Percentiles rank a stretch among this genome's conserved stretches.
phyloP scores from a whole-genome alignment of 2,329 filamentous ascomycete species.

The Fusarium hainanense region DNA sequence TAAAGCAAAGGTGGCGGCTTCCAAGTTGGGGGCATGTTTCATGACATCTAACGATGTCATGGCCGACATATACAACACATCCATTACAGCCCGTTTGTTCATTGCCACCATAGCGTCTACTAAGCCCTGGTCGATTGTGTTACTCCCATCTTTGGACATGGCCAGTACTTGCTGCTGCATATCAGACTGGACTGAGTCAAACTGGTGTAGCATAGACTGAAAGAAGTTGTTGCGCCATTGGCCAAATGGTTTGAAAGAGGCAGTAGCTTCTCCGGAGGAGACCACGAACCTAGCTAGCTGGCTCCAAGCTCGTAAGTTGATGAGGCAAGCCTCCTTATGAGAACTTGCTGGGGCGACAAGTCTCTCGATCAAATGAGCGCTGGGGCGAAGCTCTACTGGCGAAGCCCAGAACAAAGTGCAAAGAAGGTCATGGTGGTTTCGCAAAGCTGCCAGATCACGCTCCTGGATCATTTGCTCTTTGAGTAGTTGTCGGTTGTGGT shows the following conservation, averaged over 20 bases:
- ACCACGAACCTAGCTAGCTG: constrained; percentile 71
- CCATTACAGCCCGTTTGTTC: constrained; percentile 65
- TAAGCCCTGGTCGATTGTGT: constrained; percentile 56
- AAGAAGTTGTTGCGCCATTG: constrained; percentile 68
- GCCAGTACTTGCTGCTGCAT: constrained; percentile 66
- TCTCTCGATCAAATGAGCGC: constrained; percentile 65
- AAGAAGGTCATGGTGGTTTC: constrained; percentile 76
- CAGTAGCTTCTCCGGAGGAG: constrained; percentile 57
- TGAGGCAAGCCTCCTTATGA: constrained; percentile 74
- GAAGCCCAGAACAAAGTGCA: constrained; percentile 74
- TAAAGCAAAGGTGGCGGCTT: constrained; percentile 60
- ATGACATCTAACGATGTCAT: constrained; percentile 64
- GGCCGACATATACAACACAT: constrained; percentile 62
- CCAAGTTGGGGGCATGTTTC: constrained; percentile 57
- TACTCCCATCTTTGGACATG: constrained; percentile 60
- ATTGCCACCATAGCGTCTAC: constrained; percentile 61
- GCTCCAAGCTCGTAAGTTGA: constrained; percentile 71
- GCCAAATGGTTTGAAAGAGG: constrained; percentile 59
- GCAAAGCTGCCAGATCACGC: constrained; percentile 70
- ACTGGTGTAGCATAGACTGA: constrained; percentile 67
- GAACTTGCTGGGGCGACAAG: constrained; percentile 69
- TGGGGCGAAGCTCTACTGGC: constrained; percentile 65
- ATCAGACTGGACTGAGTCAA: constrained; percentile 65
- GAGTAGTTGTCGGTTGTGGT: constrained; percentile 72
- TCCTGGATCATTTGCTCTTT: constrained; percentile 71